These are phyloP conservation scores for Gracilariopsis chorda DNA, from an alignment of 23 red algal species.

Conservation along the genomic window DNA sequence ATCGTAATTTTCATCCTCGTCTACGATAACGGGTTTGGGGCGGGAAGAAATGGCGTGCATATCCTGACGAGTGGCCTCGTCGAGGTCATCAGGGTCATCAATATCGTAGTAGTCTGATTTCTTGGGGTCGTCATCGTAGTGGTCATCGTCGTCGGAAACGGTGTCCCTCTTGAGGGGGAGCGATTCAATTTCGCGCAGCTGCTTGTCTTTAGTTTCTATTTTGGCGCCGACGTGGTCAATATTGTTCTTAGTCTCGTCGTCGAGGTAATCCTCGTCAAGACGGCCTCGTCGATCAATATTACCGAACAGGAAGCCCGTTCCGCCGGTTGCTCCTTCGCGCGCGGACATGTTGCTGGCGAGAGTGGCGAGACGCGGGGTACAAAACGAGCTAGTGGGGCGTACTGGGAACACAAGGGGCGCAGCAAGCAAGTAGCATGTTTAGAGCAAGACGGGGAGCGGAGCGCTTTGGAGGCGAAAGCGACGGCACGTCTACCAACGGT, in stretches of 20 bases:
- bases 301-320: constrained; percentile 85
- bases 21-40: background rate
- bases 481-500: too few relatives aligned
- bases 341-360: background rate
- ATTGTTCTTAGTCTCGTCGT: constrained; percentile 80
- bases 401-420: too few relatives aligned
- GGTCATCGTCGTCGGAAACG: constrained; percentile 26
- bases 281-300: constrained; percentile 88
- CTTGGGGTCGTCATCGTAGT: constrained; percentile 35
- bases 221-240: constrained; percentile 63
- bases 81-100: constrained; percentile 59
- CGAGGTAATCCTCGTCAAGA: constrained; percentile 87
- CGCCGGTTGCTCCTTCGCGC: constrained; percentile 30
- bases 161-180: constrained; percentile 30
- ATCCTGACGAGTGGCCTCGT: constrained; percentile 22
- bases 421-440: too few relatives aligned
- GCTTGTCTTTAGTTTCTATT: constrained; percentile 42
- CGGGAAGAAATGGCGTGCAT: constrained; percentile 23
- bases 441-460: too few relatives aligned
- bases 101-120: constrained; percentile 51
- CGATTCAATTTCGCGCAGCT: constrained; percentile 48
- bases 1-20: constrained; percentile 43
- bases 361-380: background rate
- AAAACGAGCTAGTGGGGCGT: background rate
- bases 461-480: too few relatives aligned